These are phyloP conservation scores for Sugiyamaella marilandica DNA, from an alignment of 805 yeast genomes.

Conservation along the genomic window DNA sequence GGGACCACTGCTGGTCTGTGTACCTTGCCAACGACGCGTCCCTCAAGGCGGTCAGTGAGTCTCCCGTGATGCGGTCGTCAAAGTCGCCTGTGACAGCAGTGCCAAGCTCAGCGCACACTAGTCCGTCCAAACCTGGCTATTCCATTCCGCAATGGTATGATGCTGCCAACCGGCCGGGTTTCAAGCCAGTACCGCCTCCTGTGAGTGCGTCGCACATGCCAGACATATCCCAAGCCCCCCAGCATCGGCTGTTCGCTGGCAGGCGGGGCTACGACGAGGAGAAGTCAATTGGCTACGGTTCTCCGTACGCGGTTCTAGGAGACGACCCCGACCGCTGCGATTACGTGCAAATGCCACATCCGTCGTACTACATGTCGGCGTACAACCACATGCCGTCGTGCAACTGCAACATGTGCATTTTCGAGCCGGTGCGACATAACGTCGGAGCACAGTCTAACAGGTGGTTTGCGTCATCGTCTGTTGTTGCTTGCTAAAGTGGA, in stretches of 20 bases:
- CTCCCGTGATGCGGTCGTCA: constrained; percentile 1
- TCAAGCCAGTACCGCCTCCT: background rate
- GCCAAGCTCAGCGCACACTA: background rate
- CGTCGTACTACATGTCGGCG: constrained; percentile 18
- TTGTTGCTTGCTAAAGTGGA: constrained; percentile 7
- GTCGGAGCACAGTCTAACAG: background rate
- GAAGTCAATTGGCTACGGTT: constrained; percentile 5
- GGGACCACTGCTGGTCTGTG: constrained; percentile 32
- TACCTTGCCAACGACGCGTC: constrained; percentile 5
- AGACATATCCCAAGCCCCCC: constrained; percentile 18
- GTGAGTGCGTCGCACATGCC: background rate
- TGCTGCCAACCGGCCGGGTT: constrained; percentile 10
- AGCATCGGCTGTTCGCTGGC: constrained; percentile 23
- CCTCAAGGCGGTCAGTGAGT: background rate
- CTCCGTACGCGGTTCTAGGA: background rate
- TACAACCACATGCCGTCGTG: constrained; percentile 18
- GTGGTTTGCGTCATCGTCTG: constrained; percentile 10
- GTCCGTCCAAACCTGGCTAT: constrained; percentile 17
- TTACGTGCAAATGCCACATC: constrained; percentile 1
- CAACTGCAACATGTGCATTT: constrained; percentile 19
- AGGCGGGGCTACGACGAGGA: constrained; percentile 5
- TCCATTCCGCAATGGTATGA: constrained; percentile 28
- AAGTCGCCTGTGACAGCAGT: constrained; percentile 3
- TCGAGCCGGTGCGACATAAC: constrained; percentile 12
- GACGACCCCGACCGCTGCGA: background rate